Evolutionary conservation across 2,329 filamentous ascomycete genomes (phyloP), one percentile per base, ranked within the genome.

Genomic region (Aureobasidium vineae): DNA sequence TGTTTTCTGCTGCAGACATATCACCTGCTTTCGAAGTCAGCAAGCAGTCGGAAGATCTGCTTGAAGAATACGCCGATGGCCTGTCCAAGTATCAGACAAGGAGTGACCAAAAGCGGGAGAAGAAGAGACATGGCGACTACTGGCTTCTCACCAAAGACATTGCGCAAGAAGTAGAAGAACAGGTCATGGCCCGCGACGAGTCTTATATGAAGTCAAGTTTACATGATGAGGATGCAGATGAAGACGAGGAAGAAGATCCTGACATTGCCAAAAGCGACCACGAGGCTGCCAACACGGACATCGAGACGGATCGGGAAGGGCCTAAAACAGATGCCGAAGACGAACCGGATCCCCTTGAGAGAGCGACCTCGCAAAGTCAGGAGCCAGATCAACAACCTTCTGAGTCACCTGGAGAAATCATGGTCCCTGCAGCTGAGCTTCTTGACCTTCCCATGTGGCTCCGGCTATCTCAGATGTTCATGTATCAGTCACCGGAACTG

Each of bases 21-120:
- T 88, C 89, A 0, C 87, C 90, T 1, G 92, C 93, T 0, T 73
- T 84, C 1, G 92, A 97, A 74, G 77, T 97, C 31, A 86, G 87
- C 71, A 77, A 81, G 26, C 83, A 86, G 66, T 91, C 90, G 72
- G 87, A 85, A 70, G 76, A 79, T 8, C 82, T 84, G 5, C 82
- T 96, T 8, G 90, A 96, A 63, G 77, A 83, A 68, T 86, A 86
- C 21, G 91, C 88, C 0, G 88, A 91, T 70, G 82, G 83, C 2
- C 74, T 96, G 0, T 83, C 87, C 0, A 77, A 84, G 52, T 82
- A 85, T 45, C 88, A 94, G 71, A 86, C 92, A 68, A 77, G 77
- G 13, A 80, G 84, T 31, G 89, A 93, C 71, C 82, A 86, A 63
- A 76, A 79, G 23, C 74, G 80, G 0, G 91, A 92, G 73, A 79